These are phyloP conservation scores for Bryoerythrophyllum caledonicum DNA, from an alignment of 225 moss, liverwort and hornwort genomes.

Conservation along the genomic window DNA sequence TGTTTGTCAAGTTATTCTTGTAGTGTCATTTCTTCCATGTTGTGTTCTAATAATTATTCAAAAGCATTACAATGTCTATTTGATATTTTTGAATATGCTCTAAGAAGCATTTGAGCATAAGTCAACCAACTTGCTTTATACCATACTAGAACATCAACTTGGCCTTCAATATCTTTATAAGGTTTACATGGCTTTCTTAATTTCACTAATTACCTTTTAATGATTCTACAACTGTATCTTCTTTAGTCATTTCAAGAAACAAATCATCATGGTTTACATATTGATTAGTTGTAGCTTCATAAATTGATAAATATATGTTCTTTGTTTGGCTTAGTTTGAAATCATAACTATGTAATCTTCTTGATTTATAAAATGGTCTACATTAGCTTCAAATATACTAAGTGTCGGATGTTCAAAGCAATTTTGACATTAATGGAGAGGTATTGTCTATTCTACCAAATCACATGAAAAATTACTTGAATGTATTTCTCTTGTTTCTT, in stretches of 20 bases:
- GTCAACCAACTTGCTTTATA: too few species aligned
- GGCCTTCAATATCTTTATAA: too few species aligned
- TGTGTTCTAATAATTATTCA: constrained; percentile 34
- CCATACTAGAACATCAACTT: too few species aligned
- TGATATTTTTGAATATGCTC: constrained; percentile 31
- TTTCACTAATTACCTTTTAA: too few species aligned
- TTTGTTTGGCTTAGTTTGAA: neutral
- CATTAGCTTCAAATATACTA: constrained; percentile 37
- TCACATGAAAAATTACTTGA: constrained; percentile 6
- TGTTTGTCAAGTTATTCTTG: constrained; percentile 37
- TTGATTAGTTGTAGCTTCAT: neutral
- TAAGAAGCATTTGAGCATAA: constrained; percentile 32
- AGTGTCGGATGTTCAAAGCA: constrained; percentile 23
- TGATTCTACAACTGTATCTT: constrained; percentile 41
- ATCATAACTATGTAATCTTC: constrained; percentile 27
- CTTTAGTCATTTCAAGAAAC: neutral
- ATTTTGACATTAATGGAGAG: constrained; percentile 18
- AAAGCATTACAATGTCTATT: constrained; percentile 41
- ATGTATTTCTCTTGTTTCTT: neutral
- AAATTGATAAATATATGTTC: neutral
- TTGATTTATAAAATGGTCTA: constrained; percentile 1
- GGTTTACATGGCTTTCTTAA: too few species aligned
- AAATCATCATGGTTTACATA: neutral
- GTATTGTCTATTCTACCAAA: constrained; percentile 39
- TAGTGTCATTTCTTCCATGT: constrained; percentile 37